These are phyloP conservation scores for Phaeodactylum tricornutum DNA, from an alignment of 108 stramenopile species.

Conservation along the genomic window DNA sequence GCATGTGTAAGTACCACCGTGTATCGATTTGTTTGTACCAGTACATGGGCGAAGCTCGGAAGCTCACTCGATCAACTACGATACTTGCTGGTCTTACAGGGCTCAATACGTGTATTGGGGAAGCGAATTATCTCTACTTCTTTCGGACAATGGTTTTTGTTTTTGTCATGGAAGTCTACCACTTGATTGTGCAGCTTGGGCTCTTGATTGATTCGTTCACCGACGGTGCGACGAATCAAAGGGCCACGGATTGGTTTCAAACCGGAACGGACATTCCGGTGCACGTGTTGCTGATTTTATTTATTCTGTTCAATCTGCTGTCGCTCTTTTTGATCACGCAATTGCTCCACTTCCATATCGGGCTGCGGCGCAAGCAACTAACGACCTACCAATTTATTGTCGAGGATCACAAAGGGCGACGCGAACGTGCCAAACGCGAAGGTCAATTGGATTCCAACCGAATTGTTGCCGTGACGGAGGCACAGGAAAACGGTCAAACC, in stretches of 20 bases:
- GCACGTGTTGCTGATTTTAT: slow-evolving; percentile 26
- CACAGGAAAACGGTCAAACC: neutral
- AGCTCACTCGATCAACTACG: no score
- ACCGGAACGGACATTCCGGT: slow-evolving; percentile 8
- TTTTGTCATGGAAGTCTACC: slow-evolving; percentile 24
- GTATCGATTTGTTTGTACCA: no score
- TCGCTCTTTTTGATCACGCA: slow-evolving; percentile 47
- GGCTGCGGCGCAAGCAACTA: slow-evolving; percentile 45
- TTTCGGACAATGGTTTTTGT: slow-evolving; percentile 47
- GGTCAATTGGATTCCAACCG: slow-evolving; percentile 26
- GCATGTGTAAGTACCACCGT: slow-evolving; percentile 68
- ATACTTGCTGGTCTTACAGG: slow-evolving; percentile 17
- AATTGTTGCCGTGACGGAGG: slow-evolving; percentile 6
- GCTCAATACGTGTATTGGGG: slow-evolving; percentile 88
- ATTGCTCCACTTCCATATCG: slow-evolving; percentile 68
- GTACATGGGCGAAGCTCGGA: no score
- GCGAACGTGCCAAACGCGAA: slow-evolving; percentile 27
- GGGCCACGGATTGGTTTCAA: slow-evolving; percentile 45
- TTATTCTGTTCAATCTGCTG: slow-evolving; percentile 33
- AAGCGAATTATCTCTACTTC: slow-evolving; percentile 72
- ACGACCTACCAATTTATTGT: slow-evolving; percentile 88
- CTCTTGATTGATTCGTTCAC: slow-evolving; percentile 29
- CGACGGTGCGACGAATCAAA: slow-evolving; percentile 10
- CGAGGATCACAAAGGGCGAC: slow-evolving; percentile 36
- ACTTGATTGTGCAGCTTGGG: slow-evolving; percentile 16